Evolutionary conservation across 108 stramenopile genomes (phyloP).

Genomic region (Mediolabrus comicus): DNA sequence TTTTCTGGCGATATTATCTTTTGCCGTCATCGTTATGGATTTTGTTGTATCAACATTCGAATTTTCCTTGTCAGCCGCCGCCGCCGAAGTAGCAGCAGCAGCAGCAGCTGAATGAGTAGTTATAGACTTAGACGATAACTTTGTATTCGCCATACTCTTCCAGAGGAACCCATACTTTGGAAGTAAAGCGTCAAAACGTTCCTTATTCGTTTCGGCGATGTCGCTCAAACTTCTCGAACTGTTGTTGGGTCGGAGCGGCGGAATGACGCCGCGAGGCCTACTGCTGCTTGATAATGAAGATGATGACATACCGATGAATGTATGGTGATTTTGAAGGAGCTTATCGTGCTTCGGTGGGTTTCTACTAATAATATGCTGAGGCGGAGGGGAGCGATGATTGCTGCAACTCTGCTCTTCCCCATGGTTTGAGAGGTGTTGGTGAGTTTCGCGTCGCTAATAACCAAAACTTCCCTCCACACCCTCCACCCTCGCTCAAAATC

Average conservation of each 20-base stretch:
- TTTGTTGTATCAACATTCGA: background rate
- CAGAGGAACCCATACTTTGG: conserved; percentile 63
- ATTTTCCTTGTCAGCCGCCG: conserved; percentile 6
- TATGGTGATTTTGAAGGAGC: background rate
- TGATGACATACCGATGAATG: background rate
- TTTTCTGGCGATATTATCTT: background rate
- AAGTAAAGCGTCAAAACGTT: conserved; percentile 34
- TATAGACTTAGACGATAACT: background rate
- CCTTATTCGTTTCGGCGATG: background rate
- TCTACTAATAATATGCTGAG: background rate
- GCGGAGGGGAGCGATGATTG: too few species aligned
- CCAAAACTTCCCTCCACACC: too few species aligned
- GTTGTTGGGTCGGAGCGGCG: background rate
- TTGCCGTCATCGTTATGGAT: background rate
- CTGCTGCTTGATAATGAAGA: background rate
- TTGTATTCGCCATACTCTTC: conserved; percentile 42
- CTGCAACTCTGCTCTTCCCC: too few species aligned
- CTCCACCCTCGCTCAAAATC: too few species aligned
- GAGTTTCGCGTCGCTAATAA: too few species aligned
- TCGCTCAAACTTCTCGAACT: background rate
- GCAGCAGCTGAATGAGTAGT: too few species aligned
- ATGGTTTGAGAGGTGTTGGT: too few species aligned
- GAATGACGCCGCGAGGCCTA: background rate
- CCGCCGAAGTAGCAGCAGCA: too few species aligned
- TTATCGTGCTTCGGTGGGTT: too few species aligned